Evolutionary conservation across 352 stramenopile genomes (phyloP).

Genomic region (Blastocystis sp.): DNA sequence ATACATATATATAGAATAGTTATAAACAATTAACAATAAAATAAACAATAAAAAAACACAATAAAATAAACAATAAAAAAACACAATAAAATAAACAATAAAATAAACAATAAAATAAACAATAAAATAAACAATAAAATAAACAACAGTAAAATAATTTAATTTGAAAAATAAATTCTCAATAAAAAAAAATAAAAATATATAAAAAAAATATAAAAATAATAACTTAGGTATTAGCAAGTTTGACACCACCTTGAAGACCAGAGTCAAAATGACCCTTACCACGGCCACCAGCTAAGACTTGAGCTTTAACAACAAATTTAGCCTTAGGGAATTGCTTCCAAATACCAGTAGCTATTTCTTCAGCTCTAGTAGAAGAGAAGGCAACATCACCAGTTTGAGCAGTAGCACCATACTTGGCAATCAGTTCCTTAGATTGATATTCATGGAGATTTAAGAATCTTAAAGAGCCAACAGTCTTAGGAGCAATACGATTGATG

Average conservation of each 20-base stretch:
- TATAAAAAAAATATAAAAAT: slow-evolving; percentile 70
- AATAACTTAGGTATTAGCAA: slow-evolving; percentile 79
- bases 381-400: slow-evolving; percentile 42
- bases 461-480: slow-evolving; percentile 43
- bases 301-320: slow-evolving; percentile 65
- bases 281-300: slow-evolving; percentile 76
- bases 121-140: no score
- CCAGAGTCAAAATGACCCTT: slow-evolving; percentile 72
- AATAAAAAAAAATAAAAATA: slow-evolving; percentile 59
- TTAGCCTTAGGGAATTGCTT: slow-evolving; percentile 39
- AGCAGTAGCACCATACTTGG: slow-evolving; percentile 54
- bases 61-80: no score
- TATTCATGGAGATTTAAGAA: slow-evolving; percentile 76
- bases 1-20: neutral
- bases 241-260: slow-evolving; percentile 58
- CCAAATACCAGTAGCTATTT: slow-evolving; percentile 65
- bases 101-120: no score
- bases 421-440: slow-evolving; percentile 73
- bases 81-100: no score
- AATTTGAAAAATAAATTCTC: no score
- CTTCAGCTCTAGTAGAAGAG: slow-evolving; percentile 49
- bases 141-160: no score
- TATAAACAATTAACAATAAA: no score
- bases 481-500: slow-evolving; percentile 33
- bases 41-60: no score